Evolutionary conservation across 139 green algal species (phyloP).

Genomic region (Chlamydomonas schloesseri): DNA sequence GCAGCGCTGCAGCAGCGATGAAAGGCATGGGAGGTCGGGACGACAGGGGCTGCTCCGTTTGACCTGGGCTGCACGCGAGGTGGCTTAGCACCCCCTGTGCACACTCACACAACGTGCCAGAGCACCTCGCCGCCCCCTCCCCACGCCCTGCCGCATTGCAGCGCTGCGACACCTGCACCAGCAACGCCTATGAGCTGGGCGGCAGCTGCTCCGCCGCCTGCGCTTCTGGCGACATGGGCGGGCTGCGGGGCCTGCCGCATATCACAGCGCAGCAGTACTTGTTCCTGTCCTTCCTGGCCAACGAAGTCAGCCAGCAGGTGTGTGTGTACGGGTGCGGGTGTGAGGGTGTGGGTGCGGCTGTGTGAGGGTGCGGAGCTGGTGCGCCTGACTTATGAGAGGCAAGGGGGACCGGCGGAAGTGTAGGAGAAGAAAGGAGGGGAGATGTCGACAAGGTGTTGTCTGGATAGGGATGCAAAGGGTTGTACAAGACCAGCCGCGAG

Average conservation of each 20-base stretch:
- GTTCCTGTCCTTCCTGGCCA: slow-evolving; percentile 53
- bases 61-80: too few relatives aligned
- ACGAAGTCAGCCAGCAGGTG: slow-evolving; percentile 33
- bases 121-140: too few relatives aligned
- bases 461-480: too few relatives aligned
- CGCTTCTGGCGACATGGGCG: slow-evolving; percentile 40
- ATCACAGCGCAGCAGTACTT: slow-evolving; percentile 4
- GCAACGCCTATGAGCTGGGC: slow-evolving; percentile 11
- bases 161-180: slow-evolving; percentile 36
- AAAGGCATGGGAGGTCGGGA: not conserved
- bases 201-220: slow-evolving; percentile 33
- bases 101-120: too few relatives aligned
- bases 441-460: too few relatives aligned
- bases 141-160: not conserved
- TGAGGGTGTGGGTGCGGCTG: not conserved
- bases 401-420: too few relatives aligned
- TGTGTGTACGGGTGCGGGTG: not conserved
- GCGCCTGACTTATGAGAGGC: too few relatives aligned
- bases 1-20: not conserved
- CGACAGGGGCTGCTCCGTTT: too few relatives aligned
- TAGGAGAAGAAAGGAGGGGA: not conserved
- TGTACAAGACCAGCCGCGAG: too few relatives aligned
- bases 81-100: too few relatives aligned
- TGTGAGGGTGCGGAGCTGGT: not conserved
- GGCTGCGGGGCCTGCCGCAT: not conserved